Evolutionary conservation across 1,284 basidiomycete species (phyloP), one percentile per base, ranked within the genome.

Genomic region (Phlebopus sp.): DNA sequence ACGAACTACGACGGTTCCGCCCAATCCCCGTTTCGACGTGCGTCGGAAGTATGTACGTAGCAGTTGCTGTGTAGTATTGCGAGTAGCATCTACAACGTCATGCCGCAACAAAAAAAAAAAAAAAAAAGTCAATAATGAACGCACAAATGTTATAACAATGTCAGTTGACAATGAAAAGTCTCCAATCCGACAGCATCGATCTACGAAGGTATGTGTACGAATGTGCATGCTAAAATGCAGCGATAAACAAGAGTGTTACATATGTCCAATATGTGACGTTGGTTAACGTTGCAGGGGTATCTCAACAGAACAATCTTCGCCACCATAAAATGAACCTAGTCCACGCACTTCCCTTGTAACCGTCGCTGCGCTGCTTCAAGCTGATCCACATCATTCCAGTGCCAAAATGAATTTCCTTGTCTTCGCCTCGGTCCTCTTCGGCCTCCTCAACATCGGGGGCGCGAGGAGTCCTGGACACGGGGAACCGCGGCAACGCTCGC

Each of bases 281-380:
- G 31, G 21, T 31, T 35, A 19, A 42, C 39, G 44, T 27, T 37
- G 42, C 15, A 19, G 39, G 47, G 52, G 54, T 56, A 64, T 60
- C 55, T 67, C 72, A 81, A 66, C 84, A 86, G 67, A 88, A 86
- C 34, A 82, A 54, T 66, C 74, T 77, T 60, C 77, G 78, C 75
- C 81, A 84, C 87, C 86, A 90, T 29, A 79, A 63, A 55, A 80
- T 69, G 59, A 90, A 80, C 54, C 82, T 72, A 37, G 76, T 76
- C 86, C 86, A 89, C 84, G 82, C 88, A 46, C 78, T 74, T 15
- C 86, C 86, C 59, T 77, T 71, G 80, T 82, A 88, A 21, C 78
- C 80, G 32, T 76, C 74, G 25, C 67, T 67, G 30, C 86, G 81
- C 44, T 69, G 63, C 58, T 73, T 78, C 30, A 72, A 59, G 46